Evolutionary conservation across 768 basidiomycete genomes (phyloP).

Genomic region (Tricholoma sp.): DNA sequence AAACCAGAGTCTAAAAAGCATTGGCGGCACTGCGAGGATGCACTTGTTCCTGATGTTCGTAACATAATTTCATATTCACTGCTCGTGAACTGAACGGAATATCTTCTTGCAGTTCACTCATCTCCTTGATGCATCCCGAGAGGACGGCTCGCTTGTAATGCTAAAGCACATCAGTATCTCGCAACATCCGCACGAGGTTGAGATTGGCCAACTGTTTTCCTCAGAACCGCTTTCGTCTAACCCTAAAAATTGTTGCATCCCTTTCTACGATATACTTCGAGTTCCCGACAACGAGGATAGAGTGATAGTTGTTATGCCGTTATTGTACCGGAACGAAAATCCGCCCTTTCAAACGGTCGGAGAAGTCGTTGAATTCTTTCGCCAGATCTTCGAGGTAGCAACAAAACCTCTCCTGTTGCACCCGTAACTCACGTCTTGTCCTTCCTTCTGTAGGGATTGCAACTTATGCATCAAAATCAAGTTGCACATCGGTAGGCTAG

Average conservation of each 20-base stretch:
- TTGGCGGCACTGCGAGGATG: constrained; percentile 7
- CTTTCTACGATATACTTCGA: constrained; percentile 18
- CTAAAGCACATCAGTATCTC: constrained; percentile 20
- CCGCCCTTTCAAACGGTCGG: constrained; percentile 26
- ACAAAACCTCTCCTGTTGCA: background rate
- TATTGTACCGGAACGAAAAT: constrained; percentile 8
- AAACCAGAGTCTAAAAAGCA: background rate
- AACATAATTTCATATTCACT: background rate
- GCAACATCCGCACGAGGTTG: constrained; percentile 20
- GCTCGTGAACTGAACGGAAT: background rate
- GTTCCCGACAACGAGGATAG: constrained; percentile 13
- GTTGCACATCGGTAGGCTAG: constrained; percentile 29
- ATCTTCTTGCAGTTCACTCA: background rate
- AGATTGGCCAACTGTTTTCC: constrained; percentile 22
- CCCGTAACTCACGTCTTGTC: background rate
- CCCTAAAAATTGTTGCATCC: constrained; percentile 24
- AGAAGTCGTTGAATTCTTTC: constrained; percentile 27
- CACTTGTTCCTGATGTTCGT: background rate
- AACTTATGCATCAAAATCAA: constrained; percentile 29
- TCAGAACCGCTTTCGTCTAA: constrained; percentile 3
- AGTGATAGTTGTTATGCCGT: constrained; percentile 19
- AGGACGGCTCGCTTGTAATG: constrained; percentile 21
- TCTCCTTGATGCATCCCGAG: constrained; percentile 25
- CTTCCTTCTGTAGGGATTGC: constrained; percentile 20
- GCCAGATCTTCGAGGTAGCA: constrained; percentile 26